Percentiles rank a stretch among this genome's conserved stretches.
Conservation (phyloP, 169 alveolate species). For the Plasmodium gaboni region DNA sequence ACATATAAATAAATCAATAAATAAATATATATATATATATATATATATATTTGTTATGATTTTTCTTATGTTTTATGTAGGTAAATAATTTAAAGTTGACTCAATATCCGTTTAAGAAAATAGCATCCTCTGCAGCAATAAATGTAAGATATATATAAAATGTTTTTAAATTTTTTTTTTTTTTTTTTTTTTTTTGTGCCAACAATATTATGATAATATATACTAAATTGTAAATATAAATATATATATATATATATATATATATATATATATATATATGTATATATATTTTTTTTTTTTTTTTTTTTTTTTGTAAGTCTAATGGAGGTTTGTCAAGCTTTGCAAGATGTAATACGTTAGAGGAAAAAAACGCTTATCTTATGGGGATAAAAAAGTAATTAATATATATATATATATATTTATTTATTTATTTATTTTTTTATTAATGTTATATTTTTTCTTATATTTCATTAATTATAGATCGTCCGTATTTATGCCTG, state of each 20-base stretch:
- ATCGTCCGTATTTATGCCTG: slow-evolving; percentile 68
- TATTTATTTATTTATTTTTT: not conserved
- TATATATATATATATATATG: no score
- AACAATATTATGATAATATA: not conserved
- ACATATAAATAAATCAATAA: not conserved
- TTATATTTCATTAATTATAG: not conserved
- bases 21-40: not conserved
- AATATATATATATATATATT: not conserved
- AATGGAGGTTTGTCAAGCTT: slow-evolving; percentile 73
- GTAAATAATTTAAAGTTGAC: slow-evolving; percentile 64
- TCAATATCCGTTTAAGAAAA: slow-evolving; percentile 54
- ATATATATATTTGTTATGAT: not conserved
- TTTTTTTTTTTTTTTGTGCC: not conserved
- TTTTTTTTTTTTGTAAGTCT: slow-evolving; percentile 6
- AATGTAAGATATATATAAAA: slow-evolving; percentile 19
- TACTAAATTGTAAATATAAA: no score
- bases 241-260: not conserved
- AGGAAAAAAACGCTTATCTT: slow-evolving; percentile 51
- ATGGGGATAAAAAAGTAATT: slow-evolving; percentile 66
- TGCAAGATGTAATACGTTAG: slow-evolving; percentile 59
- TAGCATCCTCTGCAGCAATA: slow-evolving; percentile 70
- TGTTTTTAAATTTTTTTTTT: not conserved
- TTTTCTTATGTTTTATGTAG: slow-evolving; percentile 9
- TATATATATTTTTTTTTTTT: no score
- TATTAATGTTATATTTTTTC: not conserved